Percentiles rank a stretch among this genome's conserved stretches.
These are phyloP conservation scores for Scalesia atractyloides DNA, from an alignment of 129 eudicot species.

Conservation along the genomic window DNA sequence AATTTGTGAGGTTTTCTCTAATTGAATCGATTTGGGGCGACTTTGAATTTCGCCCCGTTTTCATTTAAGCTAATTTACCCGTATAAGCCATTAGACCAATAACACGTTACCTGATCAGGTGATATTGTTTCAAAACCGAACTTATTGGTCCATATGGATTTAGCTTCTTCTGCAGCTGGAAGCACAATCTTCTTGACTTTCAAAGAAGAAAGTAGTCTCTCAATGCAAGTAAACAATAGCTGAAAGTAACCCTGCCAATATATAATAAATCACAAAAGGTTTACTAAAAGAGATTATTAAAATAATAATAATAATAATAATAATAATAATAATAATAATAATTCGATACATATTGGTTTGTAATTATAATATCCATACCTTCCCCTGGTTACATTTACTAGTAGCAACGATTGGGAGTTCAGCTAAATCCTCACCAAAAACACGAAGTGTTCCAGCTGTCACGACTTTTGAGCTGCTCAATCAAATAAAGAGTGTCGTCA, in stretches of 20 bases:
- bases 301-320: not conserved
- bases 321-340: not conserved
- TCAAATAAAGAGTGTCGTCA: not conserved
- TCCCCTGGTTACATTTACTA: conserved; percentile 67
- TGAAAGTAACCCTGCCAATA: conserved; percentile 81
- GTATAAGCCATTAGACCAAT: not conserved
- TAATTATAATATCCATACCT: conserved; percentile 49
- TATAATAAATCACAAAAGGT: not conserved
- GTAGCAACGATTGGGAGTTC: conserved; percentile 97
- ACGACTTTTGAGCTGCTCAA: conserved; percentile 79
- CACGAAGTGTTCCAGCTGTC: conserved; percentile 77
- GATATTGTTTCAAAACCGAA: conserved; percentile 68
- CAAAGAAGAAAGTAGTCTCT: conserved; percentile 69
- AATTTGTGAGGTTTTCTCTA: conserved; percentile 4
- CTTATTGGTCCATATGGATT: conserved; percentile 76
- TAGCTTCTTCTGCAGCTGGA: conserved; percentile 93
- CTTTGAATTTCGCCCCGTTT: not conserved
- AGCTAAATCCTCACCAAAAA: conserved; percentile 77
- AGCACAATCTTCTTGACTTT: conserved; percentile 74
- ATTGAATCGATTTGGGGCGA: not conserved
- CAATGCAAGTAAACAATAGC: conserved; percentile 74
- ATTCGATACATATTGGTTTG: not conserved
- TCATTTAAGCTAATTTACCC: not conserved
- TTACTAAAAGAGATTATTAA: not conserved
- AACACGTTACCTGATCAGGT: conserved; percentile 44